A percentile compares a stretch with the other conserved stretches of the same genome.
phyloP scores from a whole-genome alignment of 352 stramenopile species.

The Chrysophaeum taylorii region DNA sequence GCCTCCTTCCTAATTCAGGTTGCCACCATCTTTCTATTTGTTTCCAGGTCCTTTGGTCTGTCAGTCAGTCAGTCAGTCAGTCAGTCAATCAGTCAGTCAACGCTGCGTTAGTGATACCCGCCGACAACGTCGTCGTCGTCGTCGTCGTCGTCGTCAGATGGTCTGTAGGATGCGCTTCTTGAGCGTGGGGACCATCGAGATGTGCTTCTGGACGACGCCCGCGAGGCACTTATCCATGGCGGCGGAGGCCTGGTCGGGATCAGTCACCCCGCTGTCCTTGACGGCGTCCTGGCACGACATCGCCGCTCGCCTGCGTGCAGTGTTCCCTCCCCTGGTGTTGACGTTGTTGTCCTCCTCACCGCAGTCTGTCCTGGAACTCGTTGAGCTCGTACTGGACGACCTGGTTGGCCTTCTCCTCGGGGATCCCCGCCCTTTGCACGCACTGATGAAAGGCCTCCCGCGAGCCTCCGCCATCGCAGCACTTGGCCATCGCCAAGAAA shows the following conservation, averaged over 20 bases:
- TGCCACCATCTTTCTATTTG: too few relatives aligned
- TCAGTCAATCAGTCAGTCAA: too few relatives aligned
- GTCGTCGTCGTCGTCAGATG: too few relatives aligned
- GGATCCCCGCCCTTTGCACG: slow-evolving; percentile 18
- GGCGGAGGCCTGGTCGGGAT: not conserved
- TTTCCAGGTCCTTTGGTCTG: too few relatives aligned
- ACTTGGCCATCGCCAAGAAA: slow-evolving; percentile 26
- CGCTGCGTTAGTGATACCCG: too few relatives aligned
- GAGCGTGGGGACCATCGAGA: not conserved
- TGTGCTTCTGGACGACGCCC: not conserved
- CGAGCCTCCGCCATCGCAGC: slow-evolving; percentile 16
- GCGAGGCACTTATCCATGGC: not conserved
- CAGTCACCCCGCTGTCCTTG: too few relatives aligned
- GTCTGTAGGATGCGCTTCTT: slow-evolving; percentile 16
- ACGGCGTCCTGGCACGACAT: not conserved
- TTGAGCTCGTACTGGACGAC: slow-evolving; percentile 20
- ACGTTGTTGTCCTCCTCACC: slow-evolving; percentile 22
- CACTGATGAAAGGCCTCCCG: slow-evolving; percentile 21
- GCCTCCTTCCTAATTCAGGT: too few relatives aligned
- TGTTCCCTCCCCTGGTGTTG: not conserved
- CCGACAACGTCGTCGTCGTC: too few relatives aligned
- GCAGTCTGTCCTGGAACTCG: slow-evolving; percentile 25
- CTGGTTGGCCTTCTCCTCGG: not conserved
- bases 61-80: too few relatives aligned
- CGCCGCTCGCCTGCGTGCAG: not conserved